These are phyloP conservation scores for Tilletia indica DNA, from an alignment of 1,284 basidiomycete species.

Conservation along the genomic window DNA sequence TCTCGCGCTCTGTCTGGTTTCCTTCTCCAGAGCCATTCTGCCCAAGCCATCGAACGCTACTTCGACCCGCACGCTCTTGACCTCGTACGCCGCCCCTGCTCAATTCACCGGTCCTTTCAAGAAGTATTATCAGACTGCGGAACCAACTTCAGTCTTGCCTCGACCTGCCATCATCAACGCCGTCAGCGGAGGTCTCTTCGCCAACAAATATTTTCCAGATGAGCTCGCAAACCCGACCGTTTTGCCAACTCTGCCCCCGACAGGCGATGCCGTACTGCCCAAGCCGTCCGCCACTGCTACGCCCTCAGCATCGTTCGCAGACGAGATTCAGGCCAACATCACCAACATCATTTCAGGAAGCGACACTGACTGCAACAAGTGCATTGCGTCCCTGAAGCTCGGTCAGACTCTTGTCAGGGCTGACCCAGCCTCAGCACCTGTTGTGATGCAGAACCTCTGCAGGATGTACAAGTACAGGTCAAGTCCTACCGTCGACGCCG, in stretches of 20 bases:
- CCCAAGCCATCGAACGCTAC: background rate
- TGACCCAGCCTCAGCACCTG: slow-evolving; percentile 6
- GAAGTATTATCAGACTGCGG: slow-evolving; percentile 63
- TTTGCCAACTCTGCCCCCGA: slow-evolving; percentile 17
- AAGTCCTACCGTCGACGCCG: slow-evolving; percentile 14
- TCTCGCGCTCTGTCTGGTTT: background rate
- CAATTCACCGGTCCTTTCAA: slow-evolving; percentile 71
- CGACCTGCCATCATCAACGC: slow-evolving; percentile 63
- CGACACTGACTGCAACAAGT: slow-evolving; percentile 18
- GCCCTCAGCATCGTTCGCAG: background rate
- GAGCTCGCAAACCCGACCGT: slow-evolving; percentile 18
- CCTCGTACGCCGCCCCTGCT: slow-evolving; percentile 67
- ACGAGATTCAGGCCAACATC: slow-evolving; percentile 17
- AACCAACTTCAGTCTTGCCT: slow-evolving; percentile 61
- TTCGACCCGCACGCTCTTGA: slow-evolving; percentile 67
- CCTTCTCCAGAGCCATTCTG: background rate
- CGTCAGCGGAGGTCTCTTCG: slow-evolving; percentile 70
- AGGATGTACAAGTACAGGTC: slow-evolving; percentile 16
- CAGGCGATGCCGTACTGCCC: slow-evolving; percentile 21
- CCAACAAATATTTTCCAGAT: slow-evolving; percentile 53
- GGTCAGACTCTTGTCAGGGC: slow-evolving; percentile 17
- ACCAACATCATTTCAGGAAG: slow-evolving; percentile 19
- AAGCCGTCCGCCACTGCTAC: slow-evolving; percentile 11
- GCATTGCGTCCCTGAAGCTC: slow-evolving; percentile 13
- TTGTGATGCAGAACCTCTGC: slow-evolving; percentile 20